These are phyloP conservation scores for Aegilops sharonensis DNA, from an alignment of 176 grass and related monocot genomes.

Conservation along the genomic window DNA sequence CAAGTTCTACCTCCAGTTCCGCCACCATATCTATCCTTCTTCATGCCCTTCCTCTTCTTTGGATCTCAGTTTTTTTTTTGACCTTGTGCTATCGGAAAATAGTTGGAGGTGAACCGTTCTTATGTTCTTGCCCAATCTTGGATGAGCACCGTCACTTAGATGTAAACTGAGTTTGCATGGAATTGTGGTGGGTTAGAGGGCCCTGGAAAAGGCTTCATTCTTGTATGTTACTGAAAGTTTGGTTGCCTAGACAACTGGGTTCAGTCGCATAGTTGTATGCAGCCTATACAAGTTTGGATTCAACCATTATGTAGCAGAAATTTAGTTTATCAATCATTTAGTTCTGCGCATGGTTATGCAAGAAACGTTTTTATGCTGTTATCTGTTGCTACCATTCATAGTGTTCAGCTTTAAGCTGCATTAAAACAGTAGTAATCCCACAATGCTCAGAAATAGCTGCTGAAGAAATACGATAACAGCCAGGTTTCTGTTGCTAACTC, in stretches of 20 bases:
- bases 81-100: not conserved
- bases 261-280: not conserved
- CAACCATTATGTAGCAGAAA: not conserved
- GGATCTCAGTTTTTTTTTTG: not conserved
- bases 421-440: not conserved
- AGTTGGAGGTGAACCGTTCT: not conserved
- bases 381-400: not conserved
- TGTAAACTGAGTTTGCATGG: not conserved
- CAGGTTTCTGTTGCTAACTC: not conserved
- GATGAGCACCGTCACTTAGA: not conserved
- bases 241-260: too few relatives aligned
- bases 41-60: not conserved
- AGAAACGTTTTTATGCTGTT: not conserved
- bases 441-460: not conserved
- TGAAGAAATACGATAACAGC: not conserved
- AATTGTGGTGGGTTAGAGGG: not conserved
- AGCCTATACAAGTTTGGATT: not conserved
- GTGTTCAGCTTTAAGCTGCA: not conserved
- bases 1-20: not conserved
- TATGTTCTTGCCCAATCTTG: not conserved
- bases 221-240: not conserved
- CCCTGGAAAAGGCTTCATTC: not conserved
- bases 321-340: not conserved
- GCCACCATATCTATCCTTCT: not conserved
- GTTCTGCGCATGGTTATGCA: too few relatives aligned